Evolutionary conservation across 345 rosid species (phyloP).

Genomic region (Citrus australasica): DNA sequence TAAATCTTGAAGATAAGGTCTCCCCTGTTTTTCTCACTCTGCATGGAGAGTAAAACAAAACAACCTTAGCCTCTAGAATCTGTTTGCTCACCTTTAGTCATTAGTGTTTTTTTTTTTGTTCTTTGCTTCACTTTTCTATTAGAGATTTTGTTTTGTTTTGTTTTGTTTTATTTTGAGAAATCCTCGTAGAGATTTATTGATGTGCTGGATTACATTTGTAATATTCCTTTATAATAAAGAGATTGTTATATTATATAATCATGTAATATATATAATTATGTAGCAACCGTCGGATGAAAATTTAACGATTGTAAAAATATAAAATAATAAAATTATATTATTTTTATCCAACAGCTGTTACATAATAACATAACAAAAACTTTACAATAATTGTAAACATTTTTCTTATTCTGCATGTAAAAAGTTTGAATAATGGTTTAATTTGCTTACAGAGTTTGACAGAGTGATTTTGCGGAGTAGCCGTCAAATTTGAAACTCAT

Average conservation of each 20-base stretch:
- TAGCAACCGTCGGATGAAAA: fast-evolving
- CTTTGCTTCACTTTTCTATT: background rate
- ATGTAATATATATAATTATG: no score
- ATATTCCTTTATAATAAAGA: background rate
- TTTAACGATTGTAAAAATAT: fast-evolving
- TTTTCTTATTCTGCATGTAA: no score
- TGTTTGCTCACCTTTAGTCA: background rate
- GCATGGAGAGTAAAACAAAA: background rate
- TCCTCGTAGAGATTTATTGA: background rate
- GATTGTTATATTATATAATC: no score
- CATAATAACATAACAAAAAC: no score
- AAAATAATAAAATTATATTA: no score
- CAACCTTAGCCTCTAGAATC: background rate
- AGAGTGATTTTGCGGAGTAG: no score
- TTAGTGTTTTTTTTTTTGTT: no score
- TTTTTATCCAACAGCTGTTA: fast-evolving
- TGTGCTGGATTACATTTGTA: background rate
- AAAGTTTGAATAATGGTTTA: background rate
- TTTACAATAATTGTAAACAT: background rate
- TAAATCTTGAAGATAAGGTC: constrained; percentile 5
- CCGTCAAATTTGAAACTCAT: no score
- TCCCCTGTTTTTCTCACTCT: background rate
- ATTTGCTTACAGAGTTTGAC: background rate
- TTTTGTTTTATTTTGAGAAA: no score
- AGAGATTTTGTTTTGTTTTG: background rate